These are phyloP conservation scores for Boletellus ananiceps DNA, from an alignment of 768 basidiomycete genomes.

Conservation along the genomic window DNA sequence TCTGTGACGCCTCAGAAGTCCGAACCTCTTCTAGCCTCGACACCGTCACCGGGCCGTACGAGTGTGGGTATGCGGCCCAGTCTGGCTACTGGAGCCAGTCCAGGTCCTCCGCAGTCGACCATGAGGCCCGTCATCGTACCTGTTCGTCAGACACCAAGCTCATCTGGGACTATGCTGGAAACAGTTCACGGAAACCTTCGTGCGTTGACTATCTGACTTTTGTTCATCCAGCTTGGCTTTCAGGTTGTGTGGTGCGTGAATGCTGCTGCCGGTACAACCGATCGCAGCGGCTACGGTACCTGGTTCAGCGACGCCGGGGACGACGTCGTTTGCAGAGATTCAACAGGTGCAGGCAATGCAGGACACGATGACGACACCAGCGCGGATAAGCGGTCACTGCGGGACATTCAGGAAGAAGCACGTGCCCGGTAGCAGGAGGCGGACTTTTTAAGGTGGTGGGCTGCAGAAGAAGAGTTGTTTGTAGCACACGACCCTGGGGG, in stretches of 20 bases:
- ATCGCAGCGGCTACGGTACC: slow-evolving; percentile 31
- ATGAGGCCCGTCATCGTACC: slow-evolving; percentile 68
- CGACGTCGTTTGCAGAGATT: slow-evolving; percentile 71
- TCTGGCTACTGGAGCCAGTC: slow-evolving; percentile 23
- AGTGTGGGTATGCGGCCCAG: slow-evolving; percentile 11
- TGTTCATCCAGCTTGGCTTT: background rate
- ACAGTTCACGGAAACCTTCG: slow-evolving; percentile 42
- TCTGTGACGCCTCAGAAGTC: slow-evolving; percentile 5
- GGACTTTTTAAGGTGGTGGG: slow-evolving; percentile 89
- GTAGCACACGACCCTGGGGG: no score
- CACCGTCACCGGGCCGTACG: background rate
- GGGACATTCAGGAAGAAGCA: slow-evolving; percentile 87
- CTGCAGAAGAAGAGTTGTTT: slow-evolving; percentile 78
- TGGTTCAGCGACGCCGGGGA: slow-evolving; percentile 5
- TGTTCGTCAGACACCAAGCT: slow-evolving; percentile 39
- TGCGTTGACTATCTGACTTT: slow-evolving; percentile 30
- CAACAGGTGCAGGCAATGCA: slow-evolving; percentile 72
- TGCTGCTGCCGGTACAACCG: slow-evolving; percentile 48
- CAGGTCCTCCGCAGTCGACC: slow-evolving; percentile 23
- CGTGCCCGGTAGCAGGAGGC: slow-evolving; percentile 58
- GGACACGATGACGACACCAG: slow-evolving; percentile 26
- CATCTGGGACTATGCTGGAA: slow-evolving; percentile 17
- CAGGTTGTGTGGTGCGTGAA: slow-evolving; percentile 55
- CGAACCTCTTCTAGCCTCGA: background rate
- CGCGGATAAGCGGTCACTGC: slow-evolving; percentile 59